Conservation (phyloP, 108 stramenopile species). For the Bacterosira constricta region DNA sequence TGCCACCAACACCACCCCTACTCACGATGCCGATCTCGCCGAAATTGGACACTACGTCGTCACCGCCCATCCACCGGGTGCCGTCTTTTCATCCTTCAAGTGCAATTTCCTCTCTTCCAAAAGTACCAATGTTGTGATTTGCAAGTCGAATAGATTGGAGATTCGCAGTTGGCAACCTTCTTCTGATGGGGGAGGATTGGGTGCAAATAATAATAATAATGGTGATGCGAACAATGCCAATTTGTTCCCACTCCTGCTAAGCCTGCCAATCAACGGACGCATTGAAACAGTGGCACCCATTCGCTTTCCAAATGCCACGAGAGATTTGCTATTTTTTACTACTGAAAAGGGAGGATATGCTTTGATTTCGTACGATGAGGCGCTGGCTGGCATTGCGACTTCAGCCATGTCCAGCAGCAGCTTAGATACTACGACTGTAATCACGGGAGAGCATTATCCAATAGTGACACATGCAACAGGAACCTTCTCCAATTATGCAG, state of each 20-base stretch:
- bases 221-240: slow-evolving; percentile 5
- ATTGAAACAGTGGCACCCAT: slow-evolving; percentile 59
- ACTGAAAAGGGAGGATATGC: slow-evolving; percentile 78
- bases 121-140: slow-evolving; percentile 63
- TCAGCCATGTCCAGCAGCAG: neutral
- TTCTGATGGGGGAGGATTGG: slow-evolving; percentile 11
- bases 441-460: slow-evolving; percentile 36
- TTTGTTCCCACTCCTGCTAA: slow-evolving; percentile 63
- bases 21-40: neutral
- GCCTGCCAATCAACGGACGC: slow-evolving; percentile 75
- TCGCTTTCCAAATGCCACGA: slow-evolving; percentile 24
- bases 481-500: slow-evolving; percentile 44
- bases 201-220: neutral
- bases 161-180: slow-evolving; percentile 46
- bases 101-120: slow-evolving; percentile 62
- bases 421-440: neutral
- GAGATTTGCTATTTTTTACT: slow-evolving; percentile 66
- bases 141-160: slow-evolving; percentile 68
- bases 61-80: slow-evolving; percentile 77
- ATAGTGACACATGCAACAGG: slow-evolving; percentile 62
- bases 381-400: neutral
- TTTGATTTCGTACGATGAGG: slow-evolving; percentile 61
- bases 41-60: slow-evolving; percentile 77
- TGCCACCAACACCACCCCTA: neutral
- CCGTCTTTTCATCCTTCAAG: slow-evolving; percentile 55